These are phyloP conservation scores for Jasminum sambac DNA, from an alignment of 257 asterid species.

Conservation along the genomic window DNA sequence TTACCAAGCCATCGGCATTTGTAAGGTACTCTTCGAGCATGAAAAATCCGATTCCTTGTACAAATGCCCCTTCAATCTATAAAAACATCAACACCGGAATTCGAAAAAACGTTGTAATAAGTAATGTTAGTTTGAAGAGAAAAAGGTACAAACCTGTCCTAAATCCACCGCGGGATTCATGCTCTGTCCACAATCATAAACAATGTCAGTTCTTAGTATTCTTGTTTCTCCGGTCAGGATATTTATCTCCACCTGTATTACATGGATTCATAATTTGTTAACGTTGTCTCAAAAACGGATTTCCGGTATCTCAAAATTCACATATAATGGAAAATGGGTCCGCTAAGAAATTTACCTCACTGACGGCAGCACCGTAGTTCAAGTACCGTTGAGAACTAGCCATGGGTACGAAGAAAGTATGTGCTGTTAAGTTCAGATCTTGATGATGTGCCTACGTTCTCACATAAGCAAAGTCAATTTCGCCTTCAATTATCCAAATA, in stretches of 20 bases:
- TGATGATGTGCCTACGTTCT: slow-evolving; percentile 53
- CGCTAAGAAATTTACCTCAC: slow-evolving; percentile 49
- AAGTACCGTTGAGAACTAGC: slow-evolving; percentile 38
- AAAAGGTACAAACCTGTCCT: slow-evolving; percentile 60
- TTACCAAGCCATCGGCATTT: slow-evolving; percentile 51
- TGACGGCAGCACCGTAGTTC: slow-evolving; percentile 66
- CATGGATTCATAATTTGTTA: background rate
- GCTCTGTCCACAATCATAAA: slow-evolving; percentile 85
- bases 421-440: slow-evolving; percentile 49
- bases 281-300: background rate
- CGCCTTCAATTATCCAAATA: too few species aligned
- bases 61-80: slow-evolving; percentile 88
- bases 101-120: background rate
- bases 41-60: slow-evolving; percentile 85
- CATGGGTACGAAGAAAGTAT: slow-evolving; percentile 54
- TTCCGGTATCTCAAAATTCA: background rate
- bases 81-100: background rate
- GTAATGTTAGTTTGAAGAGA: background rate
- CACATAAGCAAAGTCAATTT: background rate
- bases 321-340: background rate
- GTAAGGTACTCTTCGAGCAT: slow-evolving; percentile 75
- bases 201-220: slow-evolving; percentile 53
- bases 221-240: slow-evolving; percentile 59
- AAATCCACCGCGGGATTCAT: slow-evolving; percentile 75
- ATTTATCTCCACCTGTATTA: slow-evolving; percentile 64